phyloP scores from a whole-genome alignment of 1,139 yeast species.

The Saccharomyces pastorianus region DNA sequence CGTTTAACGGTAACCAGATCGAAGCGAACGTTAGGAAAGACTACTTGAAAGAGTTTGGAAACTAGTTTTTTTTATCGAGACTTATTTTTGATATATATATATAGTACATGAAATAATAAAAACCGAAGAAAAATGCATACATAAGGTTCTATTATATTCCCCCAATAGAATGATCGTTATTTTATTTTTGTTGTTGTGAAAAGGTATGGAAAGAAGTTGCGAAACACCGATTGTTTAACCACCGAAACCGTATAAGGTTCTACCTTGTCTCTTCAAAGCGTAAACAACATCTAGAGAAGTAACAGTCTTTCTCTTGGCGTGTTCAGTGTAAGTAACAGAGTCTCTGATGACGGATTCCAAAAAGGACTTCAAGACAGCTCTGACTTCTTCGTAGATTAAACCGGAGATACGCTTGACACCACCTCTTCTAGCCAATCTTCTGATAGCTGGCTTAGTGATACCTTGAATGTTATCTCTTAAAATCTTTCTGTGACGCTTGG shows the following conservation, averaged over 20 bases:
- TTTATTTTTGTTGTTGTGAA: background rate
- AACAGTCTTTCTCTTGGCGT: constrained; percentile 98
- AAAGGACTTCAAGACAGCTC: constrained; percentile 89
- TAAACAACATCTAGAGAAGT: constrained; percentile 94
- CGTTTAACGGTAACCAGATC: background rate
- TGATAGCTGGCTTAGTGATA: constrained; percentile 96
- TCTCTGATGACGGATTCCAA: constrained; percentile 93
- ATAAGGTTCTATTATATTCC: background rate
- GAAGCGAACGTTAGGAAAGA: background rate
- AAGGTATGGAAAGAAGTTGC: background rate
- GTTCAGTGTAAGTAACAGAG: constrained; percentile 96
- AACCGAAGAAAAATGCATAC: constrained; percentile 17
- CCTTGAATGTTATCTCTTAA: constrained; percentile 98
- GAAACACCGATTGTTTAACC: constrained; percentile 44
- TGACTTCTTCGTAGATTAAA: constrained; percentile 92
- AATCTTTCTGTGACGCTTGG: constrained; percentile 98
- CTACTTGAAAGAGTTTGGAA: background rate
- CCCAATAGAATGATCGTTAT: background rate
- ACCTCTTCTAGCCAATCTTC: constrained; percentile 99
- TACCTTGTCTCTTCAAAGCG: constrained; percentile 98
- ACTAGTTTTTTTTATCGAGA: background rate
- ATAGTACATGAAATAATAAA: constrained; percentile 1
- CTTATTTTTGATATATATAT: background rate
- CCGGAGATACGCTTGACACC: constrained; percentile 99
- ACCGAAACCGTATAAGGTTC: constrained; percentile 98